A percentile compares a stretch with the other conserved stretches of the same genome.
phyloP scores from a whole-genome alignment of 2,329 filamentous ascomycete species.

The Fusarium marasasianum region DNA sequence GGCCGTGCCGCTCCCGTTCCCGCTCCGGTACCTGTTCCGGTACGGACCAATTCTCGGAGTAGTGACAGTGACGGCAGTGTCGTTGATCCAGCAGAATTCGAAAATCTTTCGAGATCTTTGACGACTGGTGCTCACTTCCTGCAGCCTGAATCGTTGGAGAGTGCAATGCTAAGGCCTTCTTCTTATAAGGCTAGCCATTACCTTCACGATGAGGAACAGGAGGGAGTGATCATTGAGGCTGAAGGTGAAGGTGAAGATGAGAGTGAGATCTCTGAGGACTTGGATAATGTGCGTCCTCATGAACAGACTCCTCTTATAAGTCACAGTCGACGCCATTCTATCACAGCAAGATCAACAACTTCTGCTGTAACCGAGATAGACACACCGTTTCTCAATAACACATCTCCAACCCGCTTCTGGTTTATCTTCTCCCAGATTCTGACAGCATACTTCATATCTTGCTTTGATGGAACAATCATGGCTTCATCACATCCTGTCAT shows the following conservation, averaged over 20 bases:
- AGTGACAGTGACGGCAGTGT: slow-evolving; percentile 22
- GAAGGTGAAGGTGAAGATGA: slow-evolving; percentile 24
- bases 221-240: slow-evolving; percentile 5
- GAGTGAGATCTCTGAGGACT: slow-evolving; percentile 10
- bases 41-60: slow-evolving; percentile 23
- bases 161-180: slow-evolving; percentile 50
- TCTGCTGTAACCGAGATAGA: slow-evolving; percentile 16
- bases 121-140: slow-evolving; percentile 51
- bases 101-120: slow-evolving; percentile 51
- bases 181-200: slow-evolving; percentile 32
- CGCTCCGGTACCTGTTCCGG: slow-evolving; percentile 35
- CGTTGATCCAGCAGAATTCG: slow-evolving; percentile 37
- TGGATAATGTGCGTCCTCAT: slow-evolving; percentile 10
- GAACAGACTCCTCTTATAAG: slow-evolving; percentile 44
- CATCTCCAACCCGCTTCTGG: slow-evolving; percentile 65
- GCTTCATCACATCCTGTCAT: slow-evolving; percentile 83
- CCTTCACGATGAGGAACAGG: slow-evolving; percentile 19
- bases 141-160: slow-evolving; percentile 54
- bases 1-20: not conserved
- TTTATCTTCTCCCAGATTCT: slow-evolving; percentile 69
- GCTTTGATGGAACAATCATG: slow-evolving; percentile 84
- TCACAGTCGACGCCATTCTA: slow-evolving; percentile 18
- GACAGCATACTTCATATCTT: slow-evolving; percentile 65
- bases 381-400: slow-evolving; percentile 56
- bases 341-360: slow-evolving; percentile 27